Evolutionary conservation across 177 flowering plant genomes (phyloP), one percentile per base, ranked within the genome.

Genomic region (Vitis hybrid): DNA sequence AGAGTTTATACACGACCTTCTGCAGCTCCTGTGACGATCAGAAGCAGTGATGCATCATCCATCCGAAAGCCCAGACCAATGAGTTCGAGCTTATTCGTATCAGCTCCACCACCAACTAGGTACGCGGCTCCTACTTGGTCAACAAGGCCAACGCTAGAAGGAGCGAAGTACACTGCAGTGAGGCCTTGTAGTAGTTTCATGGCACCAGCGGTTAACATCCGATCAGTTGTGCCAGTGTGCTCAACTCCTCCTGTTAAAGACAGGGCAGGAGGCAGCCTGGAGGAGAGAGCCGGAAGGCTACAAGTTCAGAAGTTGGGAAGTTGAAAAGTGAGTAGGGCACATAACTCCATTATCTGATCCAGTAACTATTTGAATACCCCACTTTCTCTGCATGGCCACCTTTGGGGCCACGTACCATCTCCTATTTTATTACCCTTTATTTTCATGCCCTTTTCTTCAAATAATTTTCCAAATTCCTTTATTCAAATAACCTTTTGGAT

Each of bases 201-300:
- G 79, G 87, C 87, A 13, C 85, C 87, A 4, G 76, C 85, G 5
- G 87, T 84, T 70, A 81, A 82, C 32, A 78, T 84, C 52, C 77
- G 85, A 23, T 82, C 85, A 4, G 79, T 82, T 58, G 67, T 80
- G 34, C 87, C 87, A 13, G 85, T 82, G 9, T 82, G 82, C 65
- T 72, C 87, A 14, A 76, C 84, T 51, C 82, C 85, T 14, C 78
- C 82, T 8, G 58, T 52, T 5, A 75, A 65, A 66, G 67, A 60
- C 52, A 13, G 56, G 34, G 68, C 79, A 11, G 71, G 65, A n/a
- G 21, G 64, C 6, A 32, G 59, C 64, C 60, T 68, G 56, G 68
- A 73, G 58, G 62, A 30, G 64, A 60, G 48, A 60, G 14, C 49
- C 14, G 49, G 34, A 60, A 34, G 40, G 4, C 6, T 34, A 34